Base-by-base conservation (phyloP, 345 rosid genomes). In the Bruguiera gymnorhiza region DNA sequence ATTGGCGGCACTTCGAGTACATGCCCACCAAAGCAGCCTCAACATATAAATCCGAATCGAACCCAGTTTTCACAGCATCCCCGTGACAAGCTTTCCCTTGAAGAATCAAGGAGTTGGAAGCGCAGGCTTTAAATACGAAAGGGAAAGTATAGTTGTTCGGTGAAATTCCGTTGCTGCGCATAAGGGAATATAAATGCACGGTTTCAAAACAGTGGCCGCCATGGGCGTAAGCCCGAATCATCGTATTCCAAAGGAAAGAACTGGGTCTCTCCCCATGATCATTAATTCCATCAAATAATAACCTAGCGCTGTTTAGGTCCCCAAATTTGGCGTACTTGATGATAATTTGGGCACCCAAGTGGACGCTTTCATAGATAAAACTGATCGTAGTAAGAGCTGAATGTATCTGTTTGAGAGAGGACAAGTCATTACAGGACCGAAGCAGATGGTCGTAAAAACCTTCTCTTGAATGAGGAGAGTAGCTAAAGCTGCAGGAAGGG, bases 161-260 rank as follows among this genome's bases (percentile, higher is more conserved):
- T 2, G 75, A 70, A 78, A 82, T 53, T 46, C 80, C 80, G 19
- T 54, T 57, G 64, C 76, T 69, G 31, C 79, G 83, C 90, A 84
- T 79, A 0, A 51, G 52, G 37, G 76, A 72, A 75, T 79, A 84
- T 48, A 86, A 69, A 50, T 78, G 82, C 72, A 83, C 32, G 21
- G 85, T 36, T 69, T 83, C 83, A 34, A 61, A 36, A 54, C 66
- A 65, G 6, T 70, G 75, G 30, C 86, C 89, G 9, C 32, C 63
- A 56, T 69, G 71, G n/a, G 82, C 83, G 70, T 73, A 81, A 30
- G 86, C 86, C 46, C 87, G 79, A 70, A 85, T 71, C 85, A 82
- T 83, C 39, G 82, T 80, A 54, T 83, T 85, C 81, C 85, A 82
- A 29, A 80, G 79, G 63, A 87, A 81, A 67, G 85, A 87, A 70